These are phyloP conservation scores for Hypoxylon cercidicola DNA, from an alignment of 495 filamentous ascomycete genomes.

Conservation along the genomic window DNA sequence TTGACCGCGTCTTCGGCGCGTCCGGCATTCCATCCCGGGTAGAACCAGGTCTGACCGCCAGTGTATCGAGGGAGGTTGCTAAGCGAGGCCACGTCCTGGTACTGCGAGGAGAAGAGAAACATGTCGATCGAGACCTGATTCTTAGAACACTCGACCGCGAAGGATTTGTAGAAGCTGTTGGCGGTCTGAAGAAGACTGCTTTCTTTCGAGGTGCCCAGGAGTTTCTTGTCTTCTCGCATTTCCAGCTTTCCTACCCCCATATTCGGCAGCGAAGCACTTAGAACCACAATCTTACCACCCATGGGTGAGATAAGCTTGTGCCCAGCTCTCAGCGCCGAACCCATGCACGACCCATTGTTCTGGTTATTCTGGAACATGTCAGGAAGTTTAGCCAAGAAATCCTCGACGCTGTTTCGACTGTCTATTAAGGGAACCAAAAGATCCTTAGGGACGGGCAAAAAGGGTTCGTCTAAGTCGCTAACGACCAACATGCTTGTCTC, in stretches of 20 bases:
- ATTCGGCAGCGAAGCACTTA: conserved; percentile 91
- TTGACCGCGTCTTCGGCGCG: conserved; percentile 95
- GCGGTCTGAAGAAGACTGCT: conserved; percentile 85
- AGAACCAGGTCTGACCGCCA: conserved; percentile 98
- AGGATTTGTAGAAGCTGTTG: conserved; percentile 98
- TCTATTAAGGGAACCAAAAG: conserved; percentile 92
- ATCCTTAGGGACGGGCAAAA: conserved; percentile 89
- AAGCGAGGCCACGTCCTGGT: conserved; percentile 95
- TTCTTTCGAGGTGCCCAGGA: conserved; percentile 94
- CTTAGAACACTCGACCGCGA: conserved; percentile 98
- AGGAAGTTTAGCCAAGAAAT: conserved; percentile 89
- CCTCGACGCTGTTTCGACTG: conserved; percentile 88
- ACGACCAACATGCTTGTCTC: conserved; percentile 93
- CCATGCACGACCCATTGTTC: conserved; percentile 87
- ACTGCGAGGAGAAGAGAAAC: conserved; percentile 97
- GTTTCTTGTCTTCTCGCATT: conserved; percentile 95
- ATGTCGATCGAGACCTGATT: conserved; percentile 98
- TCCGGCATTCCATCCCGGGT: conserved; percentile 96
- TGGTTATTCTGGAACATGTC: conserved; percentile 97
- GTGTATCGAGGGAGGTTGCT: conserved; percentile 96
- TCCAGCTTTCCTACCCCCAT: conserved; percentile 89
- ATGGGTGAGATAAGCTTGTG: conserved; percentile 94
- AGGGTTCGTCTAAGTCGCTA: conserved; percentile 96
- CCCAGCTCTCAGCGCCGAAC: conserved; percentile 88
- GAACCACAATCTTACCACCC: conserved; percentile 92